A percentile compares a stretch with the other conserved stretches of the same genome.
phyloP scores from a whole-genome alignment of 75 land plant genomes.

The Picea sitchensis region DNA sequence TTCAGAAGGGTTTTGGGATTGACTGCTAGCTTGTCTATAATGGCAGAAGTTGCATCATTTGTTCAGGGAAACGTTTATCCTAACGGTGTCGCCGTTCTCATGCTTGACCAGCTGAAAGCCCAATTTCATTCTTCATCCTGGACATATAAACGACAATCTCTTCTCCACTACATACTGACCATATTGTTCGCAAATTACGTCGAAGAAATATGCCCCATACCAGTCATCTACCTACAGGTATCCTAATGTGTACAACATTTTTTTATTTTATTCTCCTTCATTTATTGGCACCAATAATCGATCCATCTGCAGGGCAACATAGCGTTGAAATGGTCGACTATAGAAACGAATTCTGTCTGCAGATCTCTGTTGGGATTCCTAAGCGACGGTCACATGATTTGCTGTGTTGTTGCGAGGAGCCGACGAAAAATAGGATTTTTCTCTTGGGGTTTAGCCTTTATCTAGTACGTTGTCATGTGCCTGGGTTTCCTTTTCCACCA shows the following conservation, averaged over 20 bases:
- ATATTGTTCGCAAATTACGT: not conserved
- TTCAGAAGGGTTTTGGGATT: too few relatives aligned
- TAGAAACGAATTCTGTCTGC: not conserved
- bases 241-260: not conserved
- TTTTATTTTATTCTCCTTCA: not conserved
- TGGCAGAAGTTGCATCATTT: constrained; percentile 18
- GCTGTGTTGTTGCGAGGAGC: not conserved
- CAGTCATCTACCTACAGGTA: not conserved
- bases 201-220: not conserved
- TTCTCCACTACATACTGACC: not conserved
- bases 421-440: not conserved
- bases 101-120: constrained; percentile 87
- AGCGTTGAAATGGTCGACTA: not conserved
- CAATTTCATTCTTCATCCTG: not conserved
- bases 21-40: not conserved
- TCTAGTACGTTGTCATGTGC: constrained; percentile 4
- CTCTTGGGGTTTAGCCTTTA: not conserved
- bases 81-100: constrained; percentile 80
- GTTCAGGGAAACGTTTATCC: constrained; percentile 61
- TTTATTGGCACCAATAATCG: not conserved
- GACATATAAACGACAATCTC: too few relatives aligned
- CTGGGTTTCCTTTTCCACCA: not conserved
- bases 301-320: not conserved
- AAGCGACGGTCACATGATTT: not conserved
- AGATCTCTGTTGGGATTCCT: not conserved